phyloP scores from a whole-genome alignment of 768 basidiomycete genomes.

The Podaxis rugospora region DNA sequence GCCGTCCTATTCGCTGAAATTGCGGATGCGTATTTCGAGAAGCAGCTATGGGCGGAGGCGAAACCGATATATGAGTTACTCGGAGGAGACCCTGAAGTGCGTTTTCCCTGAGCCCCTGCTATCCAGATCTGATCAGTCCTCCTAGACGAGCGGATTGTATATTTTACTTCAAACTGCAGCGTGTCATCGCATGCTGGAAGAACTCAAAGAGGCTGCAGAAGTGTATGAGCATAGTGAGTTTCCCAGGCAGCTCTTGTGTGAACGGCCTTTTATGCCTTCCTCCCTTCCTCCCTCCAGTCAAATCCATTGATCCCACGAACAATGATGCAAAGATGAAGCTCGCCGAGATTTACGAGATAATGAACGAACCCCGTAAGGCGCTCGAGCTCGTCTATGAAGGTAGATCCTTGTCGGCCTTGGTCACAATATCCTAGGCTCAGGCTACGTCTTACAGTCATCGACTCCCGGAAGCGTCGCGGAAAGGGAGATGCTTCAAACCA shows the following conservation, averaged over 20 bases:
- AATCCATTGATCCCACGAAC: slow-evolving; percentile 67
- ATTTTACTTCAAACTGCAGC: slow-evolving; percentile 74
- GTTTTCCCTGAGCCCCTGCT: slow-evolving; percentile 18
- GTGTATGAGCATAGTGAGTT: slow-evolving; percentile 76
- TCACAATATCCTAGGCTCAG: background rate
- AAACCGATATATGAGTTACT: slow-evolving; percentile 76
- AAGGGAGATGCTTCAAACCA: slow-evolving; percentile 13
- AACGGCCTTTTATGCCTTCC: background rate
- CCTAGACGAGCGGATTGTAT: slow-evolving; percentile 69
- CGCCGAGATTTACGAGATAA: slow-evolving; percentile 85
- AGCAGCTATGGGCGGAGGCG: slow-evolving; percentile 74
- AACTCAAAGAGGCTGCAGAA: slow-evolving; percentile 72
- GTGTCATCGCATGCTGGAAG: slow-evolving; percentile 75
- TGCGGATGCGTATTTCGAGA: slow-evolving; percentile 79
- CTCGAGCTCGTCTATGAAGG: slow-evolving; percentile 84
- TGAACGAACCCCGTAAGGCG: slow-evolving; percentile 76
- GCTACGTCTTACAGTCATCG: slow-evolving; percentile 39
- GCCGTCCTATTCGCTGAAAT: slow-evolving; percentile 78
- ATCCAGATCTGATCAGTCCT: background rate
- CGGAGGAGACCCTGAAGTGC: slow-evolving; percentile 68
- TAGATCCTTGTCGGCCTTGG: slow-evolving; percentile 21
- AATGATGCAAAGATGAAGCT: slow-evolving; percentile 86
- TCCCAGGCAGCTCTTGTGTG: background rate
- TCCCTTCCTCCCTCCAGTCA: slow-evolving; percentile 40
- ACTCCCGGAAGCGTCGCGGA: slow-evolving; percentile 52